Percentiles rank a stretch among this genome's conserved stretches.
These are phyloP conservation scores for Trichoderma afroharzianum DNA, from an alignment of 2,329 filamentous ascomycete genomes.

Conservation along the genomic window DNA sequence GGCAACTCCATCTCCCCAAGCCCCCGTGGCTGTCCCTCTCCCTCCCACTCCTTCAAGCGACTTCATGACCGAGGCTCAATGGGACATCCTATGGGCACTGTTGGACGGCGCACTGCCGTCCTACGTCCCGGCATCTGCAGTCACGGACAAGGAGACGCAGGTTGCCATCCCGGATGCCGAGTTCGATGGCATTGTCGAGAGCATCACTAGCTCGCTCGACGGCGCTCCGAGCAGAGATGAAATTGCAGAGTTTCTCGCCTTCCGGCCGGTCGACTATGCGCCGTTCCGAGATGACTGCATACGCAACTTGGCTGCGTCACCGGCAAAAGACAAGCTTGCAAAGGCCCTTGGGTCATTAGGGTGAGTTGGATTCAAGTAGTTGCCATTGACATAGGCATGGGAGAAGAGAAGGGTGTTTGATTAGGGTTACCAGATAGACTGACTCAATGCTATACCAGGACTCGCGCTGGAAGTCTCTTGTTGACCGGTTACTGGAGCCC, in stretches of 20 bases:
- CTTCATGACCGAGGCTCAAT: slow-evolving; percentile 48
- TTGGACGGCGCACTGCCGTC: slow-evolving; percentile 60
- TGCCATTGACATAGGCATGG: neutral
- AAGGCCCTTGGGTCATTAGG: slow-evolving; percentile 39
- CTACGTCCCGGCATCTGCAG: slow-evolving; percentile 43
- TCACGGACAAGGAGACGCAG: slow-evolving; percentile 38
- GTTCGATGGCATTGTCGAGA: slow-evolving; percentile 45
- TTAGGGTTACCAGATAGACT: neutral
- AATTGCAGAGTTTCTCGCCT: slow-evolving; percentile 51
- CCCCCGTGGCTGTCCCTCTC: slow-evolving; percentile 21
- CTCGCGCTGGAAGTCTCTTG: slow-evolving; percentile 58
- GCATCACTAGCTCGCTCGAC: slow-evolving; percentile 34
- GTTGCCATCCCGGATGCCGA: slow-evolving; percentile 47
- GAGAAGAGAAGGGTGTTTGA: neutral
- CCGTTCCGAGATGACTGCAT: slow-evolving; percentile 50
- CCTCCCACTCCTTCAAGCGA: slow-evolving; percentile 28
- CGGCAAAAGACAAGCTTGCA: slow-evolving; percentile 38
- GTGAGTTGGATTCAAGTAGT: slow-evolving; percentile 35
- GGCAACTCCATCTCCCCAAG: slow-evolving; percentile 1
- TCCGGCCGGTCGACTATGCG: slow-evolving; percentile 49
- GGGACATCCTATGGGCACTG: slow-evolving; percentile 51
- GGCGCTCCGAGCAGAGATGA: slow-evolving; percentile 40
- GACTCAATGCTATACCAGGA: slow-evolving; percentile 39
- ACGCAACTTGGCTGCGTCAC: slow-evolving; percentile 38
- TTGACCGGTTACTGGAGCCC: slow-evolving; percentile 66